These are phyloP conservation scores for Trametes punicea DNA, from an alignment of 768 basidiomycete species.

Conservation along the genomic window DNA sequence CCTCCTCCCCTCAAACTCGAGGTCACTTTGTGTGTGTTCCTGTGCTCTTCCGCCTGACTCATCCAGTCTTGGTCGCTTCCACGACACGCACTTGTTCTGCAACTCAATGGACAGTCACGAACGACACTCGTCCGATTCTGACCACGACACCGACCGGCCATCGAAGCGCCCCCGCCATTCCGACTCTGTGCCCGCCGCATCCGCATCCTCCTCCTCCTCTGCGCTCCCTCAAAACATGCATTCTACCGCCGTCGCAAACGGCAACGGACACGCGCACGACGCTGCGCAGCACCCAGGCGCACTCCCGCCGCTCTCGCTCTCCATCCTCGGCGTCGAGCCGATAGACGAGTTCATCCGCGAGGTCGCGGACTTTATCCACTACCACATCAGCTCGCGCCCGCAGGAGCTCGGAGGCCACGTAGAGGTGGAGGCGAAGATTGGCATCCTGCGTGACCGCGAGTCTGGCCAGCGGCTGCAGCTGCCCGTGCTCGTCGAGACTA, in stretches of 20 bases:
- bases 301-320: constrained; percentile 67
- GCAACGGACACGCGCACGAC: neutral
- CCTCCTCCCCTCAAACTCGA: neutral
- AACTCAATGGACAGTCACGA: constrained; percentile 26
- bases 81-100: neutral
- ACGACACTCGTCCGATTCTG: constrained; percentile 25
- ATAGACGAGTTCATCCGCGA: constrained; percentile 91
- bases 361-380: constrained; percentile 84
- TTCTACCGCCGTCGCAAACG: neutral
- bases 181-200: constrained; percentile 22
- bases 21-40: too few relatives aligned
- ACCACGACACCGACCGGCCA: constrained; percentile 31
- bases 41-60: neutral
- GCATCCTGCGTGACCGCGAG: constrained; percentile 59
- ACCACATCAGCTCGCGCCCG: constrained; percentile 58
- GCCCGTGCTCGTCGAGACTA: constrained; percentile 80
- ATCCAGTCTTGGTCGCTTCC: neutral
- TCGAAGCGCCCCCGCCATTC: constrained; percentile 39
- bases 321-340: constrained; percentile 86
- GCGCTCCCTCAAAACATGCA: neutral
- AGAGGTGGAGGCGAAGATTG: constrained; percentile 92
- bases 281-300: neutral
- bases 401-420: constrained; percentile 50
- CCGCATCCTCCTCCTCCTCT: constrained; percentile 12
- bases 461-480: constrained; percentile 57